Base-by-base conservation (phyloP, 257 asterid genomes). In the Nicotiana undulata region DNA sequence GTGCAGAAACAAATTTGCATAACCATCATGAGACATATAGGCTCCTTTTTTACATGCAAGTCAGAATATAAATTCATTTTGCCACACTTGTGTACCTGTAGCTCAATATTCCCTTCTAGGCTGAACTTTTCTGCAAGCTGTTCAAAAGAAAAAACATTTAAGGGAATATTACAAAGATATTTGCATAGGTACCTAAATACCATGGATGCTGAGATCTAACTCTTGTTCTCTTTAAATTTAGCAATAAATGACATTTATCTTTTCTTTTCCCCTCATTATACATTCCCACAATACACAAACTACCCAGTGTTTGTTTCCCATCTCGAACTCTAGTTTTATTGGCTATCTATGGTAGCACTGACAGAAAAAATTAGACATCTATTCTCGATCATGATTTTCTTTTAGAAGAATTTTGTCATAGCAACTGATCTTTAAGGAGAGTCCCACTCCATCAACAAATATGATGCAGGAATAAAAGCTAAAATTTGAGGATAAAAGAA, bases 41-140 rank as follows among this genome's bases (percentile, higher is more conserved):
- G 61, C 61, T 24, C 60, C 61, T 24, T 15, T 24, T 74, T 74
- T 49, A 74, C 78, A 46, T 15, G 78, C 4, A 74, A 49, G 37
- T 24, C 61, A 49, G 5, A 74, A 74, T 74, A 49, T 46, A 37
- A 74, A 3, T 22, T 72, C 24, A 2, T 4, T 74, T 74, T 49
- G 37, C 44, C 4, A 18, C 61, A 22, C 82, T 16, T 20, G 52
- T 59, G 81, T 89, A 96, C 99, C 99, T 90, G 97, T 81, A 96
- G 85, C 81, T 94, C 97, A 40, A 89, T 80, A 87, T 91, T 92
- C 82, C 89, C 91, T 29, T 88, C 97, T 20, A 96, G 92, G 76
- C 81, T 90, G 92, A 91, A 94, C 93, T 91, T 96, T 85, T 90
- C 94, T 11, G 82, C 87, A 61, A 80, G 83, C 98, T 94, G 93